Evolutionary conservation across 257 asterid species (phyloP), one percentile per base, ranked within the genome.

Genomic region (Osmanthus fragrans): DNA sequence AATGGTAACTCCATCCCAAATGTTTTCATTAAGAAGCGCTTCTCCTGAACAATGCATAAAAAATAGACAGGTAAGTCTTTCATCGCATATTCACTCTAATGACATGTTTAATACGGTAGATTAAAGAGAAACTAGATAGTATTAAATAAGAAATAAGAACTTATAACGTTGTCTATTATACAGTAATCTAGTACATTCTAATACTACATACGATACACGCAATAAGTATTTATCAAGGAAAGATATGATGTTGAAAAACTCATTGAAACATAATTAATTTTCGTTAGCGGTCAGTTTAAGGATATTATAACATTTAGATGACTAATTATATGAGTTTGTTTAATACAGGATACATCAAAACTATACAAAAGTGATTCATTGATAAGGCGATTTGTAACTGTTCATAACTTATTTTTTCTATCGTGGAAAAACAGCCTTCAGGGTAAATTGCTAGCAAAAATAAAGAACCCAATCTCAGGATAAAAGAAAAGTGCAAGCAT

Each of bases 1-100:
- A 89, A 82, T 51, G 89, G 75, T 73, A 96, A 83, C 42, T 94
- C 97, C 92, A 92, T 86, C 87, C 98, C 98, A 71, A 96, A 92
- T 77, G 99, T 90, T 86, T 87, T 96, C 90, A 89, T 79, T 66
- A 96, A 83, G 91, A 94, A 96, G 80, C 92, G 94, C 77, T 92
- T 93, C 88, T 96, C 99, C 99, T 96, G 99, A 89, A 86, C 71
- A 82, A 79, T 75, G 34, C 63, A 47, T 3, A n/a, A 68, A 4
- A 72, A 70, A 3, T 54, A 54, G 64, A 54, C 10, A 7, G 4
- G 16, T 63, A 2, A 63, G 34, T 25, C 33, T 63, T 63, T 5
- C 16, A 23, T 63, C 2, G 16, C 33, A 23, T 63, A 63, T 63
- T 23, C 10, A n/a, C 10, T n/a, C 1, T 54, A 18, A 54, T 54